Evolutionary conservation across 1,284 basidiomycete genomes (phyloP).

Genomic region (Rhizopogon parksii): DNA sequence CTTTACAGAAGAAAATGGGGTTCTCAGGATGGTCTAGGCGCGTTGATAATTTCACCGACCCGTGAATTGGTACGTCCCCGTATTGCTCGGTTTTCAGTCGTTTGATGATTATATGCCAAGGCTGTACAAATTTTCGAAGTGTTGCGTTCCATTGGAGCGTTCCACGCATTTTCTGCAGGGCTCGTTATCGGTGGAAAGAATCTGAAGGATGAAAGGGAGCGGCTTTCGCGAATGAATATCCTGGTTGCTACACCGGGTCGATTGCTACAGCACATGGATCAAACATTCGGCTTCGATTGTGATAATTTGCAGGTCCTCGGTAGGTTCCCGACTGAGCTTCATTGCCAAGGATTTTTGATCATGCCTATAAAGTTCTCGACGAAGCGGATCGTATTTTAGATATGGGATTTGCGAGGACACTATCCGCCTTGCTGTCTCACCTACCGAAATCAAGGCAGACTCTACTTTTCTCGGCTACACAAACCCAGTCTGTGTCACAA

Average conservation of each 20-base stretch:
- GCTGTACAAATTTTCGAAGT: slow-evolving; percentile 98
- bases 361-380: slow-evolving; percentile 66
- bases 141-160: slow-evolving; percentile 83
- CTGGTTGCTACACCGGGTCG: slow-evolving; percentile 95
- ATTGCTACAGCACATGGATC: slow-evolving; percentile 95
- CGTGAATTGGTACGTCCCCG: slow-evolving; percentile 72
- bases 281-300: slow-evolving; percentile 91
- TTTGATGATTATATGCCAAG: slow-evolving; percentile 31
- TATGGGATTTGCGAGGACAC: slow-evolving; percentile 88
- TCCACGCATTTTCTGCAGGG: slow-evolving; percentile 91
- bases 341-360: slow-evolving; percentile 6
- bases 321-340: slow-evolving; percentile 31
- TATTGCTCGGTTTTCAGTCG: background rate
- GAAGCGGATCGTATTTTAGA: slow-evolving; percentile 96
- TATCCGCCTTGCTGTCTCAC: slow-evolving; percentile 87
- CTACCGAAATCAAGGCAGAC: slow-evolving; percentile 85
- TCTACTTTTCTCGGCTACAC: slow-evolving; percentile 94
- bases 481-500: slow-evolving; percentile 86
- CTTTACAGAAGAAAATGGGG: slow-evolving; percentile 76
- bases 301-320: slow-evolving; percentile 89
- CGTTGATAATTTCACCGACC: slow-evolving; percentile 91
- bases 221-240: slow-evolving; percentile 92
- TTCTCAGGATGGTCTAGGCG: slow-evolving; percentile 80
- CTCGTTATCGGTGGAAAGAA: slow-evolving; percentile 97
- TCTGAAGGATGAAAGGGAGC: slow-evolving; percentile 86